Evolutionary conservation across 352 stramenopile species (phyloP).

Genomic region (Globisporangium spinosum): DNA sequence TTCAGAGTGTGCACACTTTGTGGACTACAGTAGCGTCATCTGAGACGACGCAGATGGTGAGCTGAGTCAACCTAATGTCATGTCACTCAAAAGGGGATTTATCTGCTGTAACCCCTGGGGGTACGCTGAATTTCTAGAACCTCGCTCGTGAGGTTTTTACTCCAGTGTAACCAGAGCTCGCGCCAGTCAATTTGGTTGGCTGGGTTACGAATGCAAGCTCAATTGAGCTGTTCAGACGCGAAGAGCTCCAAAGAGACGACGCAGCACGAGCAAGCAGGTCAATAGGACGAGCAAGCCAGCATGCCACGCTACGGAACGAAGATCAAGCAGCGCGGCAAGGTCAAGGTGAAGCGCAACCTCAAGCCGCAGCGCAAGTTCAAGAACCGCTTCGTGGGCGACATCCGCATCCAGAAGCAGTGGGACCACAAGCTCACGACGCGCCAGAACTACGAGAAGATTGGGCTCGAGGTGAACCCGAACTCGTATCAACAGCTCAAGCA

Average conservation of each 20-base stretch:
- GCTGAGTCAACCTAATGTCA: no score
- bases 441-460: slow-evolving; percentile 80
- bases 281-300: slow-evolving; percentile 4
- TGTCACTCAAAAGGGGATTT: neutral
- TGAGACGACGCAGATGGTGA: neutral
- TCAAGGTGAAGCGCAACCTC: slow-evolving; percentile 58
- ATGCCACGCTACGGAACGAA: slow-evolving; percentile 47
- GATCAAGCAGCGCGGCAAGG: slow-evolving; percentile 69
- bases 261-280: neutral
- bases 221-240: slow-evolving; percentile 2
- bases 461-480: slow-evolving; percentile 68
- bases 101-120: neutral
- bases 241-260: slow-evolving; percentile 7
- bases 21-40: neutral
- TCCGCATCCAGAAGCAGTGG: slow-evolving; percentile 68
- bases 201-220: neutral
- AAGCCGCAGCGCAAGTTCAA: slow-evolving; percentile 78
- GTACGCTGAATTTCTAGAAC: neutral
- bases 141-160: neutral
- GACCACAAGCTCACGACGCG: slow-evolving; percentile 74
- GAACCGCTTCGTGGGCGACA: slow-evolving; percentile 67
- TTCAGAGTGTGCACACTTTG: neutral
- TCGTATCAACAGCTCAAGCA: slow-evolving; percentile 41
- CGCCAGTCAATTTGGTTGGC: slow-evolving; percentile 16
- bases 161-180: neutral